These are phyloP conservation scores for Entamoeba histolytica DNA, from an alignment of 208 protist genomes.

Conservation along the genomic window DNA sequence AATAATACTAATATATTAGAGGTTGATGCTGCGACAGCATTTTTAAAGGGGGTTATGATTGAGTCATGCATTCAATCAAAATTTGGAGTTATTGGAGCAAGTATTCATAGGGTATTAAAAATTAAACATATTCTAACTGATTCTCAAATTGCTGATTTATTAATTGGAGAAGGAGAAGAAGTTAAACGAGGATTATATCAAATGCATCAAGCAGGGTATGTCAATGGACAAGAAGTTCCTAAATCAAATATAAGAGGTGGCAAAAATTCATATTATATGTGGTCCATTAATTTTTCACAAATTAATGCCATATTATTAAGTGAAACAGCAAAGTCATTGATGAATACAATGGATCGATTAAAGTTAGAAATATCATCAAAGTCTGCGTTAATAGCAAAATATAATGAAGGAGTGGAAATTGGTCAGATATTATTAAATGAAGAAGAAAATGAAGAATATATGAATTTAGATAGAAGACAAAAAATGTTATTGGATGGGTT, in stretches of 20 bases:
- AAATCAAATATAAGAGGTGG: not conserved
- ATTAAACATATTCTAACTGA: not conserved
- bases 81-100: not conserved
- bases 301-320: not conserved
- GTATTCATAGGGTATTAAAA: not conserved
- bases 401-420: not conserved
- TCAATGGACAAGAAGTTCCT: not conserved
- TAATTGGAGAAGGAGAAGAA: not conserved
- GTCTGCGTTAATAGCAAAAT: not conserved
- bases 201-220: not conserved
- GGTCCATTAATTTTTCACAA: not conserved
- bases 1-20: not conserved
- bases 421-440: not conserved
- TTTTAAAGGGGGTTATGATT: not conserved
- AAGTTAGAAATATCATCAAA: not conserved
- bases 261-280: not conserved
- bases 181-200: not conserved
- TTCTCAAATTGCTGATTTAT: not conserved
- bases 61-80: not conserved
- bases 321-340: not conserved
- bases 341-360: not conserved
- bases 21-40: not conserved
- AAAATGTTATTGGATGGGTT: not conserved
- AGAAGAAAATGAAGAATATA: not conserved
- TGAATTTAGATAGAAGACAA: not conserved